These are phyloP conservation scores for Laguncularia racemosa DNA, from an alignment of 345 rosid species.

Conservation along the genomic window DNA sequence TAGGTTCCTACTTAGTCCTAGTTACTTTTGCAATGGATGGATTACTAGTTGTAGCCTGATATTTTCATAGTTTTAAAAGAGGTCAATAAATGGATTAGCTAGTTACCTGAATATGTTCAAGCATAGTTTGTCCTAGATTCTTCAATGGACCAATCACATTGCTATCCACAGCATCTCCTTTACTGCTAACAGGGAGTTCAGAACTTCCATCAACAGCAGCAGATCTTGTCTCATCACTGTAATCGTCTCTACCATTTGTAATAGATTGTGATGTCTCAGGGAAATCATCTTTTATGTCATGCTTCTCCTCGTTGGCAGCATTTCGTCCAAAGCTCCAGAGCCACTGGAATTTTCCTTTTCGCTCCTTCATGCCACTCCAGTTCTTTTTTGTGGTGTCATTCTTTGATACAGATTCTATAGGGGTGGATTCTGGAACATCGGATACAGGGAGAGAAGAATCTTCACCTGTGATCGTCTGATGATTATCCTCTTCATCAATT, in stretches of 20 bases:
- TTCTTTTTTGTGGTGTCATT: constrained; percentile 23
- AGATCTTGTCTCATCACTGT: constrained; percentile 17
- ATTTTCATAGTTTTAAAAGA: background rate
- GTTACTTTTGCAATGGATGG: no score
- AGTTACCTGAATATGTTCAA: constrained; percentile 92
- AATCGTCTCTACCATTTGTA: constrained; percentile 17
- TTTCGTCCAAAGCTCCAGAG: constrained; percentile 80
- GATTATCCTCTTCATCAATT: constrained; percentile 35
- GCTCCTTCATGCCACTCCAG: constrained; percentile 32
- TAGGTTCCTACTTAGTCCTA: no score
- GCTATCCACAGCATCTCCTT: constrained; percentile 55
- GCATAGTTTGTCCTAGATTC: constrained; percentile 86
- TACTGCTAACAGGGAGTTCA: constrained; percentile 26
- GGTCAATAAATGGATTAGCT: background rate
- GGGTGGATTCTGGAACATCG: constrained; percentile 27
- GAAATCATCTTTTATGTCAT: constrained; percentile 23
- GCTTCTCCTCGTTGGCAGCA: constrained; percentile 35
- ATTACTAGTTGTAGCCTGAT: no score
- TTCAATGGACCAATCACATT: constrained; percentile 60
- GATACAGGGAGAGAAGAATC: constrained; percentile 54
- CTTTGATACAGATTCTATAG: constrained; percentile 21
- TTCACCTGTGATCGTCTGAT: constrained; percentile 21
- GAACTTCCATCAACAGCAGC: constrained; percentile 26
- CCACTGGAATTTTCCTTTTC: constrained; percentile 85
- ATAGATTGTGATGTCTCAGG: constrained; percentile 28